Base-by-base conservation (phyloP, 1,284 basidiomycete genomes). In the Leccinum subatratum region DNA sequence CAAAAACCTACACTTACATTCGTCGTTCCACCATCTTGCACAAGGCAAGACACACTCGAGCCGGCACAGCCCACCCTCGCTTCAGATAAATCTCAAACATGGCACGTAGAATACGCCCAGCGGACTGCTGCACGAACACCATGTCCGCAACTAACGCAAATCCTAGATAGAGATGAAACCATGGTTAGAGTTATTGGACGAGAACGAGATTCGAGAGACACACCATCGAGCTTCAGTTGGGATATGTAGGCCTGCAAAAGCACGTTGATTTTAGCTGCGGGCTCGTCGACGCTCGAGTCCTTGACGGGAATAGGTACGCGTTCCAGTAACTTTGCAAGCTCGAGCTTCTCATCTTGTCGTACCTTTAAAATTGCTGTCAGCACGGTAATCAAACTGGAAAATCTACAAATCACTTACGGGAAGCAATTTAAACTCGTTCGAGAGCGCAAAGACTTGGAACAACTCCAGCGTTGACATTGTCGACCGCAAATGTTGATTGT, bases 31-130 rank as follows among this genome's bases (percentile, higher is more conserved):
- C 93, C 96, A 98, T 98, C 82, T 99, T 98, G 82, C 96, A 99
- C 68, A 99, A 82, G 71, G 96, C 93, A 51, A 99, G 83, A 6
- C 94, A 94, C 30, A 93, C 90, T 69, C 94, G 91, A 1, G 95
- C 94, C 0, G 96, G 93, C 6, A 93, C 83, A 1, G 97, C 95
- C 94, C 96, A 99, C n/a, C 96, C 96, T 66, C 96, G 89, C 81
- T 97, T 98, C 68, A 98, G 81, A 77, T 96, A 99, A 64, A 99
- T 99, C 80, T 99, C 96, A 72, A 97, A 99, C 77, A 99, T 93
- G 16, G 97, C 96, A 20, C 96, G 93, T 51, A 99, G 81, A 73
- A 99, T 98, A 82, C 93, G 91, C 59, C 94, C 94, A 3, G 94
- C 94, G 3, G 93, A 95, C 75, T 96, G 94, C 71, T 94, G 92